Evolutionary conservation across 2,329 filamentous ascomycete genomes (phyloP).

Genomic region (Cladosporium oxysporum): DNA sequence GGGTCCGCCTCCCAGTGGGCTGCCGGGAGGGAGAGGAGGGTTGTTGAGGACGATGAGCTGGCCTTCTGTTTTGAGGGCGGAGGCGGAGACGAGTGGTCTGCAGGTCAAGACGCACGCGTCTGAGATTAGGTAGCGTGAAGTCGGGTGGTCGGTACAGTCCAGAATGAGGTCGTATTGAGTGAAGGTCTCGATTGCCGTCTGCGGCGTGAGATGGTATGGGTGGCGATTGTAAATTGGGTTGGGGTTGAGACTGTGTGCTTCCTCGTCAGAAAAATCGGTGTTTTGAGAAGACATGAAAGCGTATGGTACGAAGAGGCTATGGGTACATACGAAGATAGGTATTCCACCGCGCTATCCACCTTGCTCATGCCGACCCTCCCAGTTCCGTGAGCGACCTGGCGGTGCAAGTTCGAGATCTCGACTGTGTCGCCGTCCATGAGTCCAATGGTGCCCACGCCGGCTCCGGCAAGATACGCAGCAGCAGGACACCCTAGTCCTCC

Average conservation of each 20-base stretch:
- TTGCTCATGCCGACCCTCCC: conserved; percentile 72
- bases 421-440: conserved; percentile 86
- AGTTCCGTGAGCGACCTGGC: conserved; percentile 81
- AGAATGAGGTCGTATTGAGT: conserved; percentile 77
- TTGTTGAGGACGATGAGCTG: conserved; percentile 88
- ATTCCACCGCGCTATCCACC: conserved; percentile 66
- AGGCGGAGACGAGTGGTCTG: conserved; percentile 84
- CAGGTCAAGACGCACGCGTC: conserved; percentile 79
- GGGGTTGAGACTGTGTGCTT: conserved; percentile 66
- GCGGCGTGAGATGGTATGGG: conserved; percentile 64
- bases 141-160: conserved; percentile 93
- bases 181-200: conserved; percentile 68
- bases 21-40: conserved; percentile 64
- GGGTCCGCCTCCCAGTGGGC: conserved; percentile 68
- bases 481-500: conserved; percentile 92
- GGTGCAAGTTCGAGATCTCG: conserved; percentile 87
- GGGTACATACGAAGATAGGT: conserved; percentile 46
- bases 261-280: background rate
- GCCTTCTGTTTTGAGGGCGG: conserved; percentile 83
- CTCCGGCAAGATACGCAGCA: conserved; percentile 86
- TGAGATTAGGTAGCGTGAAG: conserved; percentile 87
- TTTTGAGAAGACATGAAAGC: background rate
- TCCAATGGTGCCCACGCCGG: conserved; percentile 80
- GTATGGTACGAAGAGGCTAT: background rate
- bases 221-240: conserved; percentile 65